Evolutionary conservation across 306 rosid genomes (phyloP).

Genomic region (Rubus parviflorus): DNA sequence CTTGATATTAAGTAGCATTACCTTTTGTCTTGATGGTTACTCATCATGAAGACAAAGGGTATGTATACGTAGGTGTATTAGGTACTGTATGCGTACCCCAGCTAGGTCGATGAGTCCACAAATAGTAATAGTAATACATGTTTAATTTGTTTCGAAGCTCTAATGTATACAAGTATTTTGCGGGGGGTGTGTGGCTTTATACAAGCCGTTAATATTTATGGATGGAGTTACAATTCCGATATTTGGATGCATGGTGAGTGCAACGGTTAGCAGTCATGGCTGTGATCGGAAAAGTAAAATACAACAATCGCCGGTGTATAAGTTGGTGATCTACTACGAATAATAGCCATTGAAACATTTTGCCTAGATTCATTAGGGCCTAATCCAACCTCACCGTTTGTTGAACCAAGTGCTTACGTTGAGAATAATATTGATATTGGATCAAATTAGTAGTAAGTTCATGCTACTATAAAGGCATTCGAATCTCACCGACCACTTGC

Average conservation of each 20-base stretch:
- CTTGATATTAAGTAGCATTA: background rate
- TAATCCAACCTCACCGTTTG: too few species aligned
- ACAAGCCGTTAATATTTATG: background rate
- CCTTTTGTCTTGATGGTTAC: background rate
- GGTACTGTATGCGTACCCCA: background rate
- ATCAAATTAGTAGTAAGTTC: too few species aligned
- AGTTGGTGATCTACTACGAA: too few species aligned
- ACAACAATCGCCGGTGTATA: too few species aligned
- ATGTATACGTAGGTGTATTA: background rate
- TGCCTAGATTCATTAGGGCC: too few species aligned
- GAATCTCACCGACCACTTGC: background rate
- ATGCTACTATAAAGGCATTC: too few species aligned
- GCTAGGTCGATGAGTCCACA: background rate
- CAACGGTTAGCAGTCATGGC: too few species aligned
- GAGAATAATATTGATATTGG: too few species aligned
- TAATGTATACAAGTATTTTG: background rate
- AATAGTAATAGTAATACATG: background rate
- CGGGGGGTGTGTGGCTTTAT: background rate
- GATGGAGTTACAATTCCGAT: background rate
- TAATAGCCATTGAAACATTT: too few species aligned
- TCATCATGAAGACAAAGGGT: slow-evolving; percentile 6
- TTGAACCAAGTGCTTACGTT: too few species aligned
- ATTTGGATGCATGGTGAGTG: too few species aligned
- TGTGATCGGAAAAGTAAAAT: too few species aligned
- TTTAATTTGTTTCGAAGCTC: background rate